Evolutionary conservation across 768 basidiomycete species (phyloP), one percentile per base, ranked within the genome.

Genomic region (Naematelia encephala): DNA sequence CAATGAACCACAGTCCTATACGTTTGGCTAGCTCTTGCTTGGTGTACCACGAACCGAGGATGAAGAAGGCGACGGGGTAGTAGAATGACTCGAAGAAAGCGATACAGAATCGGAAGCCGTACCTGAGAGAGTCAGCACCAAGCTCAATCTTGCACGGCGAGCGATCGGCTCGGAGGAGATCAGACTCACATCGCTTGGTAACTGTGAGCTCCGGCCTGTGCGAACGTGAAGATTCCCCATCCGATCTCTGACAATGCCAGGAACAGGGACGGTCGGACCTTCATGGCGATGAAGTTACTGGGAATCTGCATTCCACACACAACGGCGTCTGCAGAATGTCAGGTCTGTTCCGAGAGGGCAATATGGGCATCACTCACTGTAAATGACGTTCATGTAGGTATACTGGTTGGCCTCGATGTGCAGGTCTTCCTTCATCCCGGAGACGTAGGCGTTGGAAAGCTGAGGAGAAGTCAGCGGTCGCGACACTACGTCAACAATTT

Each of bases 391-490:
- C 55, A 63, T 52, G 14, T 62, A 50, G 13, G 60, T 64, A 34
- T 66, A 66, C 56, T 69, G 55, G 39, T 67, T 59, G 5, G 62
- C 65, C 27, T 55, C 45, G 43, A 70, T 56, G 57, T 64, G 27
- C n/a, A 70, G 51, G 28, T 59, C 65, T 39, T 67, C 68, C 25
- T 64, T 59, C 68, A 70, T 70, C 4, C 70, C 70, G 3, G 60
- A 59, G 0, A 60, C 65, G 43, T 66, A 59, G 44, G 58, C 58
- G n/a, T 59, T 59, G 43, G 39, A 26, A 26, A 60, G 3, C 54
- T 55, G 21, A 8, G n/a, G n/a, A 39, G 8, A 16, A 16, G 34
- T 39, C 34, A 39, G 34, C 34, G 16, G 16, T 8, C 34, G 34
- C 34, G 34, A 39, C n/a, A n/a, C n/a, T n/a, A 39, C 34, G 34